Evolutionary conservation across 345 rosid species (phyloP).

Genomic region (Arabidopsis suecica): DNA sequence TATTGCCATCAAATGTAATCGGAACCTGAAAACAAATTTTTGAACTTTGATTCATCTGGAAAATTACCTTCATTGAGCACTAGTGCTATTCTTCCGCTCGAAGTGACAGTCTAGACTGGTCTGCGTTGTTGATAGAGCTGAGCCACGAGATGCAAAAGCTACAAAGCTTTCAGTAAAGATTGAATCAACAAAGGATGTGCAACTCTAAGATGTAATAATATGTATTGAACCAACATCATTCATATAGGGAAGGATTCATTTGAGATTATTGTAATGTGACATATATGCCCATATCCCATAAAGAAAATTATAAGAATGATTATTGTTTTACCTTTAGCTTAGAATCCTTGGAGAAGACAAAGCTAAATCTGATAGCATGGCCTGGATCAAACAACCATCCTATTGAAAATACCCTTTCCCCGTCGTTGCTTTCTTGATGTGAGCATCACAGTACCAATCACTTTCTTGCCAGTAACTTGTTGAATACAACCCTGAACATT

Average conservation of each 20-base stretch:
- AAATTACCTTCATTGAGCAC: no score
- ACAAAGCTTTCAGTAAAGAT: constrained; percentile 21
- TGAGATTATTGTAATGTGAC: constrained; percentile 40
- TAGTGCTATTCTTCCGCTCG: no score
- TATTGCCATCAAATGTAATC: no score
- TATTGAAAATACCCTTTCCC: constrained; percentile 56
- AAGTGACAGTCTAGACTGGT: constrained; percentile 22
- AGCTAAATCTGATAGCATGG: constrained; percentile 61
- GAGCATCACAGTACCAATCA: constrained; percentile 56
- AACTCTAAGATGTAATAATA: constrained; percentile 27
- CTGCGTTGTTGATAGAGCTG: constrained; percentile 33
- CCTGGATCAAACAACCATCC: constrained; percentile 77
- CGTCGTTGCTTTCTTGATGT: constrained; percentile 49
- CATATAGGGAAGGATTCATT: constrained; percentile 14
- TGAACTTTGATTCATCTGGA: no score
- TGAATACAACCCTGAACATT: constrained; percentile 50
- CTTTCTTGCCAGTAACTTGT: constrained; percentile 54
- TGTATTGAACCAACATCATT: constrained; percentile 29
- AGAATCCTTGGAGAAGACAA: constrained; percentile 60
- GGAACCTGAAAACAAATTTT: no score
- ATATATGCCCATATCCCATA: constrained; percentile 32
- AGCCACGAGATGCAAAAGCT: constrained; percentile 33
- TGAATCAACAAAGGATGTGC: constrained; percentile 26
- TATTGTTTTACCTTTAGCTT: constrained; percentile 58
- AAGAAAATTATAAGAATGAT: constrained; percentile 20